Percentiles rank a stretch among this genome's conserved stretches.
Evolutionary conservation across 345 rosid genomes (phyloP).

Genomic region (Eucalyptus pumila): DNA sequence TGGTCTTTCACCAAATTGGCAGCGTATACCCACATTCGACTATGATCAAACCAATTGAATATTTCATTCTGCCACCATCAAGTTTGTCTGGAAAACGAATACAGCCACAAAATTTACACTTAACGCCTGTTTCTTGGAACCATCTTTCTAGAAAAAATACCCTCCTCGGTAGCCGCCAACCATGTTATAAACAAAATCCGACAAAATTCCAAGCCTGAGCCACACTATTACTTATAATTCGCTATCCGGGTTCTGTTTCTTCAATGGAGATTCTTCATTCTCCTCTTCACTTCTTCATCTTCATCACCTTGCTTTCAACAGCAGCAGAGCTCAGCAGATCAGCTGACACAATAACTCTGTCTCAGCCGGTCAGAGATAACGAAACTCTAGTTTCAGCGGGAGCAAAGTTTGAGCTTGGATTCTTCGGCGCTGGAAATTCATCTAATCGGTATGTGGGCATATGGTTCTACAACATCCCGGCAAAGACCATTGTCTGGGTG

Average conservation of each 20-base stretch:
- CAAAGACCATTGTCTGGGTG: not conserved
- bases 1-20: no score
- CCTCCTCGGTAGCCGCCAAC: not conserved
- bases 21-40: not conserved
- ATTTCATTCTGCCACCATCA: not conserved
- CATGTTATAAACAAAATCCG: not conserved
- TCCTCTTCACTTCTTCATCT: not conserved
- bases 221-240: not conserved
- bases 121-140: not conserved
- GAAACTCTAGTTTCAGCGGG: not conserved
- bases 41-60: not conserved
- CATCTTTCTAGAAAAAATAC: not conserved
- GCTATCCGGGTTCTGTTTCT: not conserved
- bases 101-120: not conserved
- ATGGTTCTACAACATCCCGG: not conserved
- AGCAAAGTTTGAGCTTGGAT: constrained; percentile 9
- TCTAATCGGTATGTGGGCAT: not conserved
- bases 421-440: not conserved
- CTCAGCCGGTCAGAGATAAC: not conserved
- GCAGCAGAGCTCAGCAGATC: not conserved
- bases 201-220: not conserved
- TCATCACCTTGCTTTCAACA: not conserved
- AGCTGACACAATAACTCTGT: not conserved
- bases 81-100: not conserved
- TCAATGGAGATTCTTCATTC: not conserved